A percentile compares a stretch with the other conserved stretches of the same genome.
These are phyloP conservation scores for Blastocystis sp. DNA, from an alignment of 352 stramenopile species.

Conservation along the genomic window DNA sequence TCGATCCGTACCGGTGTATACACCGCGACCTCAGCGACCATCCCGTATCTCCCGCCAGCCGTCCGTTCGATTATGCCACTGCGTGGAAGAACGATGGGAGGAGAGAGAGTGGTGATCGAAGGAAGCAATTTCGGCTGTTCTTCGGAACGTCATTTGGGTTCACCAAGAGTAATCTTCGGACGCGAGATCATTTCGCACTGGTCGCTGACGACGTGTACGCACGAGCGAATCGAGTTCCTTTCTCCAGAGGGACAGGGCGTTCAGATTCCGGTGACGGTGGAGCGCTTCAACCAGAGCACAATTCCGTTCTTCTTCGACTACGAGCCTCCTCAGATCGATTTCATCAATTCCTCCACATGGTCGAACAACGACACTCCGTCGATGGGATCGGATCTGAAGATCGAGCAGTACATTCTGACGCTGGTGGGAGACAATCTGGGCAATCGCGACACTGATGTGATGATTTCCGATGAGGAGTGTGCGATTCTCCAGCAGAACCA, in stretches of 20 bases:
- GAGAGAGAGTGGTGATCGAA: neutral
- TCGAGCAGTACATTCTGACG: neutral
- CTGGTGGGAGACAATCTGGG: neutral
- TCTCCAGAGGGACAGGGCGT: neutral
- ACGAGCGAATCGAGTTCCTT: neutral
- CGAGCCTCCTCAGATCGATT: neutral
- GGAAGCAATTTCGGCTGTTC: constrained; percentile 17
- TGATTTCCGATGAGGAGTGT: neutral
- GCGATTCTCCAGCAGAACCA: constrained; percentile 2
- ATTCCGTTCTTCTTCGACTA: neutral
- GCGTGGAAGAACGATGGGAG: neutral
- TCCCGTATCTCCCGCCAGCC: neutral
- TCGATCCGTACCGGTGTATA: neutral
- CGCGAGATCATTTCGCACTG: neutral
- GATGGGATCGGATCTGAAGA: neutral
- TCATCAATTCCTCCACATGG: neutral
- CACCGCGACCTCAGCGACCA: neutral
- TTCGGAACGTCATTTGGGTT: neutral
- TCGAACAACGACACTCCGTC: neutral
- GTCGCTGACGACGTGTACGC: neutral
- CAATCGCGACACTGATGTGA: neutral
- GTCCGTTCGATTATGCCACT: neutral
- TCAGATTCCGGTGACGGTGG: neutral
- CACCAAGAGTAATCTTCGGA: neutral
- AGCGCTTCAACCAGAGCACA: neutral